Evolutionary conservation across 169 alveolate genomes (phyloP).

Genomic region (Babesia sp.): DNA sequence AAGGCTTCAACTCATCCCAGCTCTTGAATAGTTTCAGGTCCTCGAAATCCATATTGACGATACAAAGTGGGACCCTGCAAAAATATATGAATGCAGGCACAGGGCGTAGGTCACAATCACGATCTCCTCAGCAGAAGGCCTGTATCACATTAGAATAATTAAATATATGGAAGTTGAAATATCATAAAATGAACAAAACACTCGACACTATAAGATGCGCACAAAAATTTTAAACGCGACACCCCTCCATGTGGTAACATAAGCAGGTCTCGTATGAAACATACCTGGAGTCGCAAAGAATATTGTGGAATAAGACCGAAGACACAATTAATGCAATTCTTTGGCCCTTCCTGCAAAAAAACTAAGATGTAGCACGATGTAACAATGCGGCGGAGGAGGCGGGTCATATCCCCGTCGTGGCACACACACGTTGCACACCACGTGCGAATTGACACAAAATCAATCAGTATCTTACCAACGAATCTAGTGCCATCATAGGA

Average conservation of each 20-base stretch:
- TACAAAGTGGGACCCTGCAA: background rate
- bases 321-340: background rate
- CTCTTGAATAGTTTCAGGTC: slow-evolving; percentile 58
- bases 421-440: slow-evolving; percentile 72
- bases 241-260: background rate
- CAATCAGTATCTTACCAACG: slow-evolving; percentile 1
- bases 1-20: slow-evolving; percentile 82
- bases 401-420: slow-evolving; percentile 42
- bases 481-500: no score
- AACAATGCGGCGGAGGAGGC: slow-evolving; percentile 13
- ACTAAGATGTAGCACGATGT: background rate
- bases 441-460: slow-evolving; percentile 34
- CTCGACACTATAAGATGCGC: no score
- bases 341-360: slow-evolving; percentile 4
- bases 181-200: no score
- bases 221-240: no score
- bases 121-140: slow-evolving; percentile 15
- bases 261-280: background rate
- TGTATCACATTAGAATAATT: background rate
- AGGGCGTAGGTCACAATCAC: background rate
- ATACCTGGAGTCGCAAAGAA: slow-evolving; percentile 11
- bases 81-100: slow-evolving; percentile 1
- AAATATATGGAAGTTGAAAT: no score
- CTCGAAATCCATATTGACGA: slow-evolving; percentile 33
- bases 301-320: background rate